These are phyloP conservation scores for Pseudognaphalium luteoalbum DNA, from an alignment of 129 eudicot species.

Conservation along the genomic window DNA sequence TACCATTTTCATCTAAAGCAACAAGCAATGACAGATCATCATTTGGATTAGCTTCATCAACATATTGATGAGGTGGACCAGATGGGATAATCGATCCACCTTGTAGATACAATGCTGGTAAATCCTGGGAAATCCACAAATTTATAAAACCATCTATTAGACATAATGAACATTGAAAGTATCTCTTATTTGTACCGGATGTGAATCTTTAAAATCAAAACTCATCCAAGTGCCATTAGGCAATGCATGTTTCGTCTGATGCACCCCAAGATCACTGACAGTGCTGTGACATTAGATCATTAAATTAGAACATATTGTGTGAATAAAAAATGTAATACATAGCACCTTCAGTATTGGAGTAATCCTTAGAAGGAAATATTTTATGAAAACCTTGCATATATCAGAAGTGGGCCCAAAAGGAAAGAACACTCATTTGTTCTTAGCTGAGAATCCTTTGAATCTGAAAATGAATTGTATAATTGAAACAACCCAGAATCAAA, in stretches of 20 bases:
- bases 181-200: conserved; percentile 57
- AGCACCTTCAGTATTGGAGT: not conserved
- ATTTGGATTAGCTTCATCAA: conserved; percentile 64
- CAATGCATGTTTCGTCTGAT: conserved; percentile 56
- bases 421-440: conserved; percentile 71
- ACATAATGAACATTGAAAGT: not conserved
- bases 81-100: conserved; percentile 91
- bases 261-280: conserved; percentile 45
- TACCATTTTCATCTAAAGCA: conserved; percentile 88
- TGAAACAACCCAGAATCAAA: conserved; percentile 2
- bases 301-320: conserved; percentile 8
- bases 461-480: conserved; percentile 40
- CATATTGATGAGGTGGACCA: conserved; percentile 74
- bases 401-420: conserved; percentile 84
- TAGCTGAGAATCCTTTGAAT: conserved; percentile 57
- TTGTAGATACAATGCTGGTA: conserved; percentile 72
- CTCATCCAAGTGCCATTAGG: conserved; percentile 85
- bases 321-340: not conserved
- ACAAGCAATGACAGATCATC: conserved; percentile 80
- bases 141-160: conserved; percentile 3
- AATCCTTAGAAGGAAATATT: not conserved
- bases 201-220: conserved; percentile 90
- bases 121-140: conserved; percentile 51
- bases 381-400: conserved; percentile 67
- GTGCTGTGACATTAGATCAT: conserved; percentile 48